Evolutionary conservation across 352 stramenopile genomes (phyloP).

Genomic region (Pythium oligandrum): DNA sequence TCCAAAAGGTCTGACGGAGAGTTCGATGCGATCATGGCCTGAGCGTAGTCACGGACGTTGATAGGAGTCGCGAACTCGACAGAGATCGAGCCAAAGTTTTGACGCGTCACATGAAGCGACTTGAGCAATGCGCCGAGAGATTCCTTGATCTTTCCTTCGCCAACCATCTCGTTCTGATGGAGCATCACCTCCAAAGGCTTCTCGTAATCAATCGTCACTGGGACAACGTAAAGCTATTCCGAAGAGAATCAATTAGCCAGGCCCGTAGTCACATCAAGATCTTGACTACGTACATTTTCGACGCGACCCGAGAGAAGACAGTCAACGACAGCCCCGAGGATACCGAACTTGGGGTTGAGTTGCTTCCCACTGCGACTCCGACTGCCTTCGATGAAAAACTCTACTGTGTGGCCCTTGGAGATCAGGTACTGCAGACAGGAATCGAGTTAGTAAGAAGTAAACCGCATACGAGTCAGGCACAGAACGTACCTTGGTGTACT

Average conservation of each 20-base stretch:
- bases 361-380: conserved; percentile 83
- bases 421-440: conserved; percentile 47
- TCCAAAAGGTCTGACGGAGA: neutral
- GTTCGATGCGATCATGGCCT: neutral
- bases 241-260: neutral
- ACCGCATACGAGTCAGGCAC: neutral
- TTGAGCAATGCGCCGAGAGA: conserved; percentile 66
- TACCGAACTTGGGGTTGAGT: conserved; percentile 76
- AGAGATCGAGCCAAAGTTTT: conserved; percentile 80
- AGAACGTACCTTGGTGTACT: conserved; percentile 55
- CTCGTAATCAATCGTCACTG: conserved; percentile 85
- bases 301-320: conserved; percentile 63
- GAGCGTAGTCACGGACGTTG: conserved; percentile 48
- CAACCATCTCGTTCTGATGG: conserved; percentile 77
- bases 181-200: conserved; percentile 78
- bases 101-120: conserved; percentile 58
- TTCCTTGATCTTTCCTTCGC: conserved; percentile 79
- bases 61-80: conserved; percentile 73
- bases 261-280: neutral
- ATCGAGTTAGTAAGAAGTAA: no score
- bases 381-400: conserved; percentile 86
- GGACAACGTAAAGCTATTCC: conserved; percentile 65
- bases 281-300: conserved; percentile 52
- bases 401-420: conserved; percentile 66
- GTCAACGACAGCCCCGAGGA: conserved; percentile 68